These are phyloP conservation scores for Alternaria sp. DNA, from an alignment of 2,329 filamentous ascomycete genomes.

Conservation along the genomic window DNA sequence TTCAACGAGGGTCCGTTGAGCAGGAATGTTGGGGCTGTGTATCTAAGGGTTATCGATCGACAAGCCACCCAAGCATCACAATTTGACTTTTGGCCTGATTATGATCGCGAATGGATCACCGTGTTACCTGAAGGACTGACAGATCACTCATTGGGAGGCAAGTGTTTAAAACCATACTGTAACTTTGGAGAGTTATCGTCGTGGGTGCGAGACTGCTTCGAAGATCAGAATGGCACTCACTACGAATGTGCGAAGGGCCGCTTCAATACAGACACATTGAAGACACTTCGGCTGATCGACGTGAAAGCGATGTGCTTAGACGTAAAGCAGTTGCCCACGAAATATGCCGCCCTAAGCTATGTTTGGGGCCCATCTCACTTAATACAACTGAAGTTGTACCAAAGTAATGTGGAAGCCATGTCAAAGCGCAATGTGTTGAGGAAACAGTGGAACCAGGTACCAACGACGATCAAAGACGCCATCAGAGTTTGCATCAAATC, in stretches of 20 bases:
- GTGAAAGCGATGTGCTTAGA: neutral
- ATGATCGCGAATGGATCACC: neutral
- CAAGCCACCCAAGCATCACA: neutral
- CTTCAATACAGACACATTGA: neutral
- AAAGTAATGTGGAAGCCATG: neutral
- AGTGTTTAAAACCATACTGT: neutral
- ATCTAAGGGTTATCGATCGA: neutral
- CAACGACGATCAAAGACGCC: neutral
- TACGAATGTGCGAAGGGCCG: neutral
- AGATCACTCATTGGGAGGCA: too few species aligned
- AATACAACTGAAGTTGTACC: neutral
- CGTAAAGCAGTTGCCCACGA: neutral
- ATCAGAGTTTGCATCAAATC: neutral
- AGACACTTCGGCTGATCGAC: neutral
- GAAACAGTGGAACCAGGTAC: neutral
- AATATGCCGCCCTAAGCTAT: neutral
- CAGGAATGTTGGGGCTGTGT: neutral
- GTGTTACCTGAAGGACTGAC: too few species aligned
- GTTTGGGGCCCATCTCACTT: neutral
- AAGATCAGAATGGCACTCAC: neutral
- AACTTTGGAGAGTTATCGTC: neutral
- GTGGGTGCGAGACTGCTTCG: neutral
- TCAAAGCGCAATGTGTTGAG: neutral
- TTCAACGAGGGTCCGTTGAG: neutral
- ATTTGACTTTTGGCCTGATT: neutral